These are phyloP conservation scores for Perkinsus olseni DNA, from an alignment of 169 alveolate species.

Conservation along the genomic window DNA sequence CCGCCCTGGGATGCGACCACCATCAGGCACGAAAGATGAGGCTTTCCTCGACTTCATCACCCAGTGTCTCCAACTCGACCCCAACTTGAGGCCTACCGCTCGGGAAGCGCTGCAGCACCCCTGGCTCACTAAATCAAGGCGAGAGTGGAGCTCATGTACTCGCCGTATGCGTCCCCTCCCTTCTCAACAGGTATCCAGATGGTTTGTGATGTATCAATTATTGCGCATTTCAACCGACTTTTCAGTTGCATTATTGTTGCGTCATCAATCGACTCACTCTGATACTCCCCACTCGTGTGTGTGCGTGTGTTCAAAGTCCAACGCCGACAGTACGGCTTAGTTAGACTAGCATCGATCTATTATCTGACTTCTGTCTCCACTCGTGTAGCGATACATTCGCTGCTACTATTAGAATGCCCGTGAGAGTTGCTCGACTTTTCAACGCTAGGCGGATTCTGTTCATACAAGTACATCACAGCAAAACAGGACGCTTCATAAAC, in stretches of 20 bases:
- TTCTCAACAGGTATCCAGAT: neutral
- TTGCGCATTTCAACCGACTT: neutral
- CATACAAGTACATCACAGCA: too few relatives aligned
- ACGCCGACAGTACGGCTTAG: too few relatives aligned
- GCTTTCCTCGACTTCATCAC: conserved; percentile 54
- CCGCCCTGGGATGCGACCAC: neutral
- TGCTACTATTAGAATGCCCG: too few relatives aligned
- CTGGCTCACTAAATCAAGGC: conserved; percentile 51
- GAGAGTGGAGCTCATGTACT: neutral
- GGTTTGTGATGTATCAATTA: neutral
- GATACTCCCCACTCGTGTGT: too few relatives aligned
- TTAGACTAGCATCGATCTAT: too few relatives aligned
- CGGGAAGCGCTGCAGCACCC: conserved; percentile 77
- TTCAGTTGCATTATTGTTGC: neutral
- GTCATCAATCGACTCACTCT: neutral
- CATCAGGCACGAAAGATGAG: conserved; percentile 32
- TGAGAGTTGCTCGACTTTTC: too few relatives aligned
- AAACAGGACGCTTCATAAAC: too few relatives aligned
- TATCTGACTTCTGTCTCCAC: too few relatives aligned
- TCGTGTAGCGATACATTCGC: too few relatives aligned
- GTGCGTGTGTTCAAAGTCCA: too few relatives aligned
- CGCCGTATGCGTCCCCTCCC: neutral
- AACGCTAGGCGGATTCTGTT: too few relatives aligned
- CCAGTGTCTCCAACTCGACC: conserved; percentile 49
- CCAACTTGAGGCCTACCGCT: conserved; percentile 68